phyloP scores from a whole-genome alignment of 441 rosid genomes.

The Hypseocharis bilobata region DNA sequence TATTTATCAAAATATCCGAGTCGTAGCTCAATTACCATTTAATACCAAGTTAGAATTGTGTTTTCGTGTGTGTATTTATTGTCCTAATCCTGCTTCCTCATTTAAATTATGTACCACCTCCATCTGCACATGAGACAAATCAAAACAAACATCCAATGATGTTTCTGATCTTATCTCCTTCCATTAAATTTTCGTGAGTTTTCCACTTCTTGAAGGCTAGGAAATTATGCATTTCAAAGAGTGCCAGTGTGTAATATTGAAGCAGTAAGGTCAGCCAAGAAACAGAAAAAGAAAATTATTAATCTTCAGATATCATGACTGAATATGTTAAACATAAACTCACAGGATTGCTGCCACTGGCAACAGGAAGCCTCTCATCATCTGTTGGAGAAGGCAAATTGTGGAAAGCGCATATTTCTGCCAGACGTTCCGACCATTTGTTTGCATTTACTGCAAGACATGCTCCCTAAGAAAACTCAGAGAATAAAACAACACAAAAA shows the following conservation, averaged over 20 bases:
- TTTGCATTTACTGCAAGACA: constrained; percentile 75
- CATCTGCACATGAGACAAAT: neutral
- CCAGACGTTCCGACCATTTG: constrained; percentile 71
- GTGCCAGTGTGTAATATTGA: neutral
- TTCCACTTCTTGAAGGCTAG: neutral
- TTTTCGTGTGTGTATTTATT: neutral
- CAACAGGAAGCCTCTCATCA: constrained; percentile 83
- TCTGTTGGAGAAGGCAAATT: constrained; percentile 50
- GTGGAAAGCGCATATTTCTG: constrained; percentile 61
- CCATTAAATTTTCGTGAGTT: neutral
- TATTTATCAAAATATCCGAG: no score
- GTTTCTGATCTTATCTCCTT: neutral
- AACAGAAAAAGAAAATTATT: no score
- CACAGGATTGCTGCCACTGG: constrained; percentile 95
- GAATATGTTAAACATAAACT: constrained; percentile 21
- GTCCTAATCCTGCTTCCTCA: neutral
- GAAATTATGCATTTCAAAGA: neutral
- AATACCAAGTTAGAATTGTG: neutral
- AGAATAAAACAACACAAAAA: neutral
- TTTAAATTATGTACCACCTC: neutral
- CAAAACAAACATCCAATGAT: neutral
- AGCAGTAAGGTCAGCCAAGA: neutral
- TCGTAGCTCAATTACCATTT: neutral
- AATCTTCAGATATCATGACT: neutral
- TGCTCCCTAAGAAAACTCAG: constrained; percentile 57